Evolutionary conservation across 805 yeast genomes (phyloP), one percentile per base, ranked within the genome.

Genomic region (Allodekkera sacchari): DNA sequence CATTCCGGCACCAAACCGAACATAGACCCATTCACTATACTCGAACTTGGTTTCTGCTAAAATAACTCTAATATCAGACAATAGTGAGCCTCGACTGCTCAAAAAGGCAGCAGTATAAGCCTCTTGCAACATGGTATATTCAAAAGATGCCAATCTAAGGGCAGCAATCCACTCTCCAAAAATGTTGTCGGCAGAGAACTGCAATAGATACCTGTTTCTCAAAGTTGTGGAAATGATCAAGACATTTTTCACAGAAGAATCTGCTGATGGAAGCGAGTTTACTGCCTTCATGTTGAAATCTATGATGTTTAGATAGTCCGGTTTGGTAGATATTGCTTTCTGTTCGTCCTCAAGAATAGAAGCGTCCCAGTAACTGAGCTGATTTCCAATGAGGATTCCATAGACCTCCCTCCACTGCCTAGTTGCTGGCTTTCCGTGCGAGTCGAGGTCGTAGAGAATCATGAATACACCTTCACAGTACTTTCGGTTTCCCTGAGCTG

Each of bases 51-150:
- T 79, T 42, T 83, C 95, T 1, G 94, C 80, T 36, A 92, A 64
- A 27, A 92, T 66, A 11, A 89, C 81, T 38, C 83, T 72, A 39
- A 92, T 87, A 50, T 94, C 97, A 33, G 89, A 78, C 38, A 92
- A 61, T 38, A 81, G 64, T 5, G 94, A 71, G 15, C 98, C 98
- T 48, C 94, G 69, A n/a, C 95, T 87, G 7, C 94, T 80, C 33
- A 92, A 63, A 35, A 92, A 63, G 0, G 96, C 96, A 7, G 95
- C 98, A 0, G 98, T 88, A 55, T 92, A 92, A 1, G 96, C 96
- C 52, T 87, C 95, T 60, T 92, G 97, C 36, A 92, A 63, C 8
- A 85, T 63, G 13, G 77, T 72, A 55, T 80, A 78, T 60, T 92
- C 98, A 53, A 72, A 88, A 25, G 75, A 68, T 9, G 95, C 66